Conservation (phyloP, 2,329 filamentous ascomycete genomes). For the Lasiodiplodia citricola region DNA sequence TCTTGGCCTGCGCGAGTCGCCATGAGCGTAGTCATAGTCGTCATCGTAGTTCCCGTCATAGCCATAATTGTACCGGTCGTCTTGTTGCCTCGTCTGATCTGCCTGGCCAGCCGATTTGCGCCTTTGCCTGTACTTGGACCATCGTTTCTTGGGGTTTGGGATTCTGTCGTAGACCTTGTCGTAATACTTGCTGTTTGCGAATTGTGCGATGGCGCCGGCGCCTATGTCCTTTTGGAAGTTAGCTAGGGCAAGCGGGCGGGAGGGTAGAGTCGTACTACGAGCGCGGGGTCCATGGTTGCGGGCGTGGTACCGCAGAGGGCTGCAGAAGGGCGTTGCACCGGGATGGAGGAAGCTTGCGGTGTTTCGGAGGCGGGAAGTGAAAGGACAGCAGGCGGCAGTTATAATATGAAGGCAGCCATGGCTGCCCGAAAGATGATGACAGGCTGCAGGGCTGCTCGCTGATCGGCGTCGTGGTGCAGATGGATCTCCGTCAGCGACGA, state of each 20-base stretch:
- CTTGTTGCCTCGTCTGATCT: neutral
- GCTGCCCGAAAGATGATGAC: slow-evolving; percentile 11
- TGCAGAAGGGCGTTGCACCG: neutral
- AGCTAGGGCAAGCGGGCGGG: neutral
- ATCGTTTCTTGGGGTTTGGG: slow-evolving; percentile 19
- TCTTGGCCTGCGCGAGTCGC: slow-evolving; percentile 7
- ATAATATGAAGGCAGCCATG: slow-evolving; percentile 23
- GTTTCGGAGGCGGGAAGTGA: neutral
- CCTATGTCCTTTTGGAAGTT: slow-evolving; percentile 18
- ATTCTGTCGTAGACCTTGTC: slow-evolving; percentile 21
- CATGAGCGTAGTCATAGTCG: neutral
- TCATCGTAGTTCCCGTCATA: slow-evolving; percentile 13
- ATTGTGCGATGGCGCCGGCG: slow-evolving; percentile 18
- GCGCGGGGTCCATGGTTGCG: slow-evolving; percentile 9
- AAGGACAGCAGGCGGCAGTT: neutral
- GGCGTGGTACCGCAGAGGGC: neutral
- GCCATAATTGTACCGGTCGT: neutral
- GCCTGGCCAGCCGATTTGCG: slow-evolving; percentile 18
- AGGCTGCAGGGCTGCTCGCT: slow-evolving; percentile 1
- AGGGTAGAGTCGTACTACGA: neutral
- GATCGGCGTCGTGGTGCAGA: neutral
- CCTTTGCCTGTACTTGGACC: slow-evolving; percentile 18
- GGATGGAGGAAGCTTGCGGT: too few species aligned
- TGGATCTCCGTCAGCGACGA: neutral
- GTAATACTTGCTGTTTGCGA: slow-evolving; percentile 25